Conservation (phyloP, 305 asterid species). For the Salvia sclarea region DNA sequence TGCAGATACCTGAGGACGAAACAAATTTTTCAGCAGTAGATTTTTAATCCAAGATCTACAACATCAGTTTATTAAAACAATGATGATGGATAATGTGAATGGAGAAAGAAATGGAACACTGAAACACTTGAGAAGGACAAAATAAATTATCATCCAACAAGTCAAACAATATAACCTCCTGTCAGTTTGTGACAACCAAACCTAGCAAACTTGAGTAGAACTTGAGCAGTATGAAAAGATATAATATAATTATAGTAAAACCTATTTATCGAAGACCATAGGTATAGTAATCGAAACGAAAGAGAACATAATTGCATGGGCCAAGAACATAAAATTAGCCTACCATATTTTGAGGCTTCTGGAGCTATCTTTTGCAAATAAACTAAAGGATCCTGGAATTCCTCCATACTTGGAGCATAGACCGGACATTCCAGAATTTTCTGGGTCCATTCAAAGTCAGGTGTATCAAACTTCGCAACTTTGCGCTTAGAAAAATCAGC, state of each 20-base stretch:
- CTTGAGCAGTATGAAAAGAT: constrained; percentile 9
- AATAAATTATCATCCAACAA: constrained; percentile 14
- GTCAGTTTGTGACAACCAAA: constrained; percentile 9
- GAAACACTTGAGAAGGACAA: constrained; percentile 6
- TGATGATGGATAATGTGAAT: constrained; percentile 10
- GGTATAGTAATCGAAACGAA: constrained; percentile 15
- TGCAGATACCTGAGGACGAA: constrained; percentile 77
- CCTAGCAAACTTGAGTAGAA: constrained; percentile 1
- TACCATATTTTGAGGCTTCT: constrained; percentile 93
- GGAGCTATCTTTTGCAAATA: constrained; percentile 92
- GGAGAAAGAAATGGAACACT: constrained; percentile 10
- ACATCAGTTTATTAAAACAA: constrained; percentile 5
- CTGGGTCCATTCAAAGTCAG: constrained; percentile 79
- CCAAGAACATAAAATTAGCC: constrained; percentile 7
- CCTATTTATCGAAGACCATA: constrained; percentile 1
- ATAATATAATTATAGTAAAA: constrained; percentile 24
- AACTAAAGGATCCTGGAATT: constrained; percentile 87
- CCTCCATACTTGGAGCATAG: constrained; percentile 74
- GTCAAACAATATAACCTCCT: constrained; percentile 5
- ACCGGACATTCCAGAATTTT: constrained; percentile 86
- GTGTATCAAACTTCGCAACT: constrained; percentile 69
- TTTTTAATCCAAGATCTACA: constrained; percentile 25
- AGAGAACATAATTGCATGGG: constrained; percentile 18
- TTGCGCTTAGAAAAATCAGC: constrained; percentile 61
- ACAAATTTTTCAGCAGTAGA: constrained; percentile 16